Base-by-base conservation (phyloP, 202 grass and related monocot genomes). In the Schoenoplectus triqueter region DNA sequence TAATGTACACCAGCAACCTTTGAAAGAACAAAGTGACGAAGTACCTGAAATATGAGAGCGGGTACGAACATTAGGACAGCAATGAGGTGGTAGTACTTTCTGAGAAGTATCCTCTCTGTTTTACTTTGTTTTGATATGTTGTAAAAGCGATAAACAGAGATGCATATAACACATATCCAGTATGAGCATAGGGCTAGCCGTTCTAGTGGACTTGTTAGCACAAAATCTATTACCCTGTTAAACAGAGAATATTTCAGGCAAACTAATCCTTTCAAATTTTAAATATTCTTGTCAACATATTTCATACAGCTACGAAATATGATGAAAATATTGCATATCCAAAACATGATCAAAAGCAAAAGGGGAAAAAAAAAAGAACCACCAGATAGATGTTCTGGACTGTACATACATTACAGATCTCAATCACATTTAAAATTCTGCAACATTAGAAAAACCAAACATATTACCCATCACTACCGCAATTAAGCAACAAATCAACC, bases 71-170 rank as follows among this genome's bases (percentile, higher is more conserved):
- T 92, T 78, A 99, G 59, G 84, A 99, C 93, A 56, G 96, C 93
- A 63, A 99, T 88, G 62, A 99, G 87, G 93, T 99, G 96, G 81
- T 99, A 99, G 61, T 99, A 99, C 57, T 99, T 99, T 81, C 96
- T 88, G 80, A 99, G 87, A 91, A 99, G 93, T 88, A 99, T 99
- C 66, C 96, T 91, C 66, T 95, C 93, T 0, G 87, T 99, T 90
- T 87, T 99, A 87, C 93, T 99, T 82, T 89, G 83, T 66, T 95
- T 99, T 78, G 96, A 99, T 84, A 99, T 99, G 71, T 68, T 91
- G 64, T 99, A 99, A 87, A 95, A 99, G 69, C 93, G 89, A 74
- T 87, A 87, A 85, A 99, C 87, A 64, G 96, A 99, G 66, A 60
- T 83, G 80, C 84, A 99, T 88, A 99, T 92, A 49, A 99, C 88